These are phyloP conservation scores for Crithidia brevicula DNA, from an alignment of 208 protist species.

Conservation along the genomic window DNA sequence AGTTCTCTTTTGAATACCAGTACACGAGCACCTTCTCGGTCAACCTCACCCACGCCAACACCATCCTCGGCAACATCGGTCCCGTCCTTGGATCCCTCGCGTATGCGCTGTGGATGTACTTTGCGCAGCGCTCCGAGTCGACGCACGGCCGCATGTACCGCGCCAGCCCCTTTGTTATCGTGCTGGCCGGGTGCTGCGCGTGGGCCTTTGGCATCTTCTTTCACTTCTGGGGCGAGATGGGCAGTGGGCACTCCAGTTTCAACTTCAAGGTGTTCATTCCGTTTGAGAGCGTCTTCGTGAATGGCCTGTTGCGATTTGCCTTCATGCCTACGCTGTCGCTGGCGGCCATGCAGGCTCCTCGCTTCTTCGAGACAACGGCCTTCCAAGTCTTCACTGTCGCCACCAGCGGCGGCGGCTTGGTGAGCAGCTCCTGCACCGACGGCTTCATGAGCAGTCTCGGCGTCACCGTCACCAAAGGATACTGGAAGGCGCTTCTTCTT, in stretches of 20 bases:
- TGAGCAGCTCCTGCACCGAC: constrained; percentile 15
- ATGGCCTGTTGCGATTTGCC: constrained; percentile 33
- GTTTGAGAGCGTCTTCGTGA: constrained; percentile 36
- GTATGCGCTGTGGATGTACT: constrained; percentile 46
- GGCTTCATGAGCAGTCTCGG: constrained; percentile 22
- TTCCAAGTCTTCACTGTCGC: constrained; percentile 41
- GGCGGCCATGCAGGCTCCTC: constrained; percentile 38
- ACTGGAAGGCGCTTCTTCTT: constrained; percentile 35
- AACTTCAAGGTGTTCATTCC: constrained; percentile 36
- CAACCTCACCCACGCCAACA: constrained; percentile 20
- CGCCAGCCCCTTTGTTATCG: constrained; percentile 34
- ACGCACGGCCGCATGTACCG: constrained; percentile 16
- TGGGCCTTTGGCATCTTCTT: constrained; percentile 38
- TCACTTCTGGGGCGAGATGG: constrained; percentile 32
- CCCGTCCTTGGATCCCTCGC: constrained; percentile 26
- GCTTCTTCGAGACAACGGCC: constrained; percentile 32
- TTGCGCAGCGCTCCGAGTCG: constrained; percentile 26
- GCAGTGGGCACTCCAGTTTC: constrained; percentile 30
- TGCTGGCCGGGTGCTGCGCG: constrained; percentile 29
- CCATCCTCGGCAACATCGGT: constrained; percentile 23
- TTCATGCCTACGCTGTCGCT: constrained; percentile 49
- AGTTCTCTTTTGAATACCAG: constrained; percentile 16
- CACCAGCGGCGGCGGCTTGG: constrained; percentile 26
- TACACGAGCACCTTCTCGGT: constrained; percentile 3
- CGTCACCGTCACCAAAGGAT: constrained; percentile 11